phyloP scores from a whole-genome alignment of 352 stramenopile genomes.

The Phytophthora rubi region DNA sequence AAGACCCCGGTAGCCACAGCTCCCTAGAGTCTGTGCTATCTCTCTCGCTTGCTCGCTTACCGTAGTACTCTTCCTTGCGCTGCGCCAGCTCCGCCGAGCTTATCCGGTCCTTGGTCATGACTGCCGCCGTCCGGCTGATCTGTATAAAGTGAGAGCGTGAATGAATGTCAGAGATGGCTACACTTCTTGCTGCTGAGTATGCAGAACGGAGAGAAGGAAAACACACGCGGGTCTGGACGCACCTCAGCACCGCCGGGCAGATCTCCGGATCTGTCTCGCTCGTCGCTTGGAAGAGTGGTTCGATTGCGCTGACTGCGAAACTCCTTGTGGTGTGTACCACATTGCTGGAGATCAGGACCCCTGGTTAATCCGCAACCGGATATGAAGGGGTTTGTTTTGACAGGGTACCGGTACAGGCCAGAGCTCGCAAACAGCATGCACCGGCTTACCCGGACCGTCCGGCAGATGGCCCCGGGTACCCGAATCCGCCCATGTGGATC shows the following conservation, averaged over 20 bases:
- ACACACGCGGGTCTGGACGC: background rate
- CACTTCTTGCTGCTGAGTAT: background rate
- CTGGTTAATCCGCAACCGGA: background rate
- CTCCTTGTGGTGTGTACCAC: conserved; percentile 20
- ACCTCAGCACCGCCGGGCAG: conserved; percentile 12
- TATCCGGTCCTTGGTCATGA: conserved; percentile 48
- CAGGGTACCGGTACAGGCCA: no score
- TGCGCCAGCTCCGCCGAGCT: conserved; percentile 48
- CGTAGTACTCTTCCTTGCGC: conserved; percentile 64
- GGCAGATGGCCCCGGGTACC: no score
- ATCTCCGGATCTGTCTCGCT: conserved; percentile 29
- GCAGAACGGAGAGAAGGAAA: background rate
- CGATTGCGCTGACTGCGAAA: conserved; percentile 18
- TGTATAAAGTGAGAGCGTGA: conserved; percentile 4
- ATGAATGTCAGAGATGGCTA: conserved; percentile 10
- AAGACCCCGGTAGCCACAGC: background rate
- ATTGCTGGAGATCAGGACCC: background rate
- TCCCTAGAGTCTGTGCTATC: background rate
- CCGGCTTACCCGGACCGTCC: no score
- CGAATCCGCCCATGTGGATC: no score
- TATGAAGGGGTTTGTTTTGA: background rate
- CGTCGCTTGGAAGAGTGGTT: conserved; percentile 25
- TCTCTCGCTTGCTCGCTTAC: conserved; percentile 17
- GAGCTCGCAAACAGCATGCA: no score
- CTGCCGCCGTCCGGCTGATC: conserved; percentile 19